phyloP scores from a whole-genome alignment of 495 filamentous ascomycete genomes.

The Daldinia bambusicola region DNA sequence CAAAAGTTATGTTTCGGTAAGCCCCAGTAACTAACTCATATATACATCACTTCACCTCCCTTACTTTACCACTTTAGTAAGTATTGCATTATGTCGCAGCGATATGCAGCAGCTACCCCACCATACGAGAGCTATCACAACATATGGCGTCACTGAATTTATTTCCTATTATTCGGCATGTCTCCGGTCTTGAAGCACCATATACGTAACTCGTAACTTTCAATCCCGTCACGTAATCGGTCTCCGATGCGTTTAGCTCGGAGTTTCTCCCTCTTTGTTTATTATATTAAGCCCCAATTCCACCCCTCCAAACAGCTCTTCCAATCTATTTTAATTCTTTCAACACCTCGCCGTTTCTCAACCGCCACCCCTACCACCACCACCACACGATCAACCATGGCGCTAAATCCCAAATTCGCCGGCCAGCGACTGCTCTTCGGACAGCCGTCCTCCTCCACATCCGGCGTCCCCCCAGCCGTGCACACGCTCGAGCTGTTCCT shows the following conservation, averaged over 20 bases:
- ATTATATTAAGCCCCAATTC: conserved; percentile 6
- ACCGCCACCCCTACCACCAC: neutral
- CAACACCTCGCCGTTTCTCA: conserved; percentile 16
- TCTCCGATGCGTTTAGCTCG: conserved; percentile 38
- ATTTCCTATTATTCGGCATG: conserved; percentile 15
- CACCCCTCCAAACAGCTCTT: neutral
- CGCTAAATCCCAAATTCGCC: conserved; percentile 79
- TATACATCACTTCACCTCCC: neutral
- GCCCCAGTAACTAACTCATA: neutral
- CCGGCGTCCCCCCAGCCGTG: conserved; percentile 57
- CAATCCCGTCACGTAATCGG: conserved; percentile 26
- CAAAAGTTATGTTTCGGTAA: too few relatives aligned
- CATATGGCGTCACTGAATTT: conserved; percentile 29
- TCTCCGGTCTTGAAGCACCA: conserved; percentile 8
- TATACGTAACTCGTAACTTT: neutral
- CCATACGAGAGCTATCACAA: conserved; percentile 14
- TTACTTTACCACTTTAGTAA: neutral
- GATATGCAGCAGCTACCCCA: conserved; percentile 8
- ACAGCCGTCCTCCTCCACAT: conserved; percentile 45
- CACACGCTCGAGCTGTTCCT: conserved; percentile 86
- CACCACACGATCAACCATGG: conserved; percentile 62
- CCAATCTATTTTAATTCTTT: neutral
- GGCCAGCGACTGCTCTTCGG: conserved; percentile 69
- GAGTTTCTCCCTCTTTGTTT: conserved; percentile 32
- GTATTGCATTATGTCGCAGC: neutral